Percentiles rank a stretch among this genome's conserved stretches.
Evolutionary conservation across 768 basidiomycete genomes (phyloP).

Genomic region (Suillus subaureus): DNA sequence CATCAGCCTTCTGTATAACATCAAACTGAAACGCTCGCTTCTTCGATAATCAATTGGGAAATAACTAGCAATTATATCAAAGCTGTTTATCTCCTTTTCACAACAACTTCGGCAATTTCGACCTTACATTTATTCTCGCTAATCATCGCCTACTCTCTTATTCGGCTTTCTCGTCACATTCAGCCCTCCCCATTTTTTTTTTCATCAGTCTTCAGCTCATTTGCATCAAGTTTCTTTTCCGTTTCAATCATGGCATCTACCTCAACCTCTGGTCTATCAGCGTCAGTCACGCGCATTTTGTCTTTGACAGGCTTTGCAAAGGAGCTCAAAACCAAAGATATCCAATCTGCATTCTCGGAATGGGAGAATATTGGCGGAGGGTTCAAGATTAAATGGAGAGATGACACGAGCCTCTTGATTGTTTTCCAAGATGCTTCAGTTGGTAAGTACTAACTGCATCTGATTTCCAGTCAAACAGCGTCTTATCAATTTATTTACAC

Average conservation of each 20-base stretch:
- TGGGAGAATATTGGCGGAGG: conserved; percentile 88
- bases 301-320: conserved; percentile 90
- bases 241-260: conserved; percentile 53
- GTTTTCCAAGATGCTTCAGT: conserved; percentile 90
- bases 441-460: conserved; percentile 62
- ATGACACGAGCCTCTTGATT: conserved; percentile 93
- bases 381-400: conserved; percentile 99
- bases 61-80: conserved; percentile 14
- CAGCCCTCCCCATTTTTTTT: conserved; percentile 13
- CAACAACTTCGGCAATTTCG: conserved; percentile 25
- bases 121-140: conserved; percentile 16
- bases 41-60: conserved; percentile 11
- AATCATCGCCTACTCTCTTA: conserved; percentile 15
- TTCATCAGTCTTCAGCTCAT: conserved; percentile 2
- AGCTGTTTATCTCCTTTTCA: conserved; percentile 1
- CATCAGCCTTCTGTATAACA: conserved; percentile 29
- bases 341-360: conserved; percentile 87
- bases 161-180: conserved; percentile 20
- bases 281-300: conserved; percentile 95
- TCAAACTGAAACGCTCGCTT: conserved; percentile 31
- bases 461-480: conserved; percentile 7
- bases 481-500: conserved; percentile 10
- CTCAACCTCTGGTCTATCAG: conserved; percentile 81
- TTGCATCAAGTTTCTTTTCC: conserved; percentile 1
- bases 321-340: conserved; percentile 97